Evolutionary conservation across 805 yeast species (phyloP).

Genomic region (Candida gorgasii): DNA sequence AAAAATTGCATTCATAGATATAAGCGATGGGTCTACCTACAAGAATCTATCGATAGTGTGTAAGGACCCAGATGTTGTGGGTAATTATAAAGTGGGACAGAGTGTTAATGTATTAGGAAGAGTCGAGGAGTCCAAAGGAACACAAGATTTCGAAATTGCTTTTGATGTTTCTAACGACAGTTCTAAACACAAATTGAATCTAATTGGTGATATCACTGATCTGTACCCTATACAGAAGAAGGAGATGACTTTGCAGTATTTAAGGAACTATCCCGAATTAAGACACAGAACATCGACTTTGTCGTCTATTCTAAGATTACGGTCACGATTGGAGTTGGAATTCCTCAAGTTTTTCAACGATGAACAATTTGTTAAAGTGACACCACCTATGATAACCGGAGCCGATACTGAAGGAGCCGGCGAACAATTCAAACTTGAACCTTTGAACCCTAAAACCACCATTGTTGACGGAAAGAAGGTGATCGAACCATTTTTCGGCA

Average conservation of each 20-base stretch:
- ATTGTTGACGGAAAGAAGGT: constrained; percentile 20
- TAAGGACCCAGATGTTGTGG: constrained; percentile 24
- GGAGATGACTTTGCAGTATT: constrained; percentile 59
- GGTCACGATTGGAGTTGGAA: constrained; percentile 64
- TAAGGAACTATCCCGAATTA: constrained; percentile 73
- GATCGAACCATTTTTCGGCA: constrained; percentile 55
- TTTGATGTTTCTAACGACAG: constrained; percentile 21
- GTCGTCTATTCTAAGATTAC: constrained; percentile 65
- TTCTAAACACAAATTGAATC: constrained; percentile 32
- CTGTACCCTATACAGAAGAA: constrained; percentile 85
- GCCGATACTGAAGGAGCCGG: constrained; percentile 99
- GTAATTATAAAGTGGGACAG: constrained; percentile 50
- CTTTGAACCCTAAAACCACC: constrained; percentile 16
- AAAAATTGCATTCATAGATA: constrained; percentile 75
- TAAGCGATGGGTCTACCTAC: constrained; percentile 73
- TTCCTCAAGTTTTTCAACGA: constrained; percentile 55
- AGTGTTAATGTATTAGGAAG: constrained; percentile 34
- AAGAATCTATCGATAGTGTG: constrained; percentile 52
- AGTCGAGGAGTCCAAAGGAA: constrained; percentile 34
- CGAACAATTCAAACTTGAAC: constrained; percentile 68
- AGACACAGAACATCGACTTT: constrained; percentile 73
- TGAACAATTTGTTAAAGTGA: constrained; percentile 64
- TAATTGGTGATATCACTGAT: constrained; percentile 63
- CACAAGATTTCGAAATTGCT: constrained; percentile 33
- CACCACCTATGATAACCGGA: constrained; percentile 84